These are phyloP conservation scores for Blastocrithidia nonstop DNA, from an alignment of 208 protist species.

Conservation along the genomic window DNA sequence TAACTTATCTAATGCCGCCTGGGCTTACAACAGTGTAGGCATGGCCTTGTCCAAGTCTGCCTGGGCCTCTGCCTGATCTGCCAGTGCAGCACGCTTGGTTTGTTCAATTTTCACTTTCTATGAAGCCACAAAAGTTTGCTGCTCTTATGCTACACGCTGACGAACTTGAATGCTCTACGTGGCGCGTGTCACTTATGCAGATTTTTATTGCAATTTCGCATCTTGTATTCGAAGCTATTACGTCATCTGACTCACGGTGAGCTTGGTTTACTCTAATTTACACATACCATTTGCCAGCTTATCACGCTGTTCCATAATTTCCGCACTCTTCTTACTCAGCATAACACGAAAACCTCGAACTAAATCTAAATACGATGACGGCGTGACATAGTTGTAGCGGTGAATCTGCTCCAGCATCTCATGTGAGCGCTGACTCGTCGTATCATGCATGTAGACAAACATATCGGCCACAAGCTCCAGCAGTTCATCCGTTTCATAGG, in stretches of 20 bases:
- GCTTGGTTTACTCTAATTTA: constrained; percentile 88
- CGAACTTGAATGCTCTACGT: constrained; percentile 92
- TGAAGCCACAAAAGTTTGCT: constrained; percentile 86
- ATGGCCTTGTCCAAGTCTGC: constrained; percentile 92
- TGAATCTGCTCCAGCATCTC: constrained; percentile 90
- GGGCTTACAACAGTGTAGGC: constrained; percentile 91
- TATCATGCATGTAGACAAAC: constrained; percentile 90
- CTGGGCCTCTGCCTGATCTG: constrained; percentile 87
- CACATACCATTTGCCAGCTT: constrained; percentile 91
- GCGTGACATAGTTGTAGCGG: constrained; percentile 95
- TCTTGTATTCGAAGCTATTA: constrained; percentile 84
- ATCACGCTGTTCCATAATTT: constrained; percentile 92
- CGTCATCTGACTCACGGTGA: constrained; percentile 80
- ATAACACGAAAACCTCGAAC: constrained; percentile 91
- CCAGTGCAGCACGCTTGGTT: constrained; percentile 77
- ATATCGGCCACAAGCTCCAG: constrained; percentile 71
- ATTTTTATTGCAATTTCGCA: constrained; percentile 74
- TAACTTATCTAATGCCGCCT: constrained; percentile 91
- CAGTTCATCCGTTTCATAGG: constrained; percentile 75
- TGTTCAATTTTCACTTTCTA: constrained; percentile 93
- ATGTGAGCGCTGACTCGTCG: constrained; percentile 65
- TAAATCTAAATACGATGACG: constrained; percentile 96
- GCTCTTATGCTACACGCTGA: constrained; percentile 92
- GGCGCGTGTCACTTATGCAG: constrained; percentile 68
- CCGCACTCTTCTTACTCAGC: constrained; percentile 86